Evolutionary conservation across 1,139 yeast species (phyloP).

Genomic region (Geotrichum candidum): DNA sequence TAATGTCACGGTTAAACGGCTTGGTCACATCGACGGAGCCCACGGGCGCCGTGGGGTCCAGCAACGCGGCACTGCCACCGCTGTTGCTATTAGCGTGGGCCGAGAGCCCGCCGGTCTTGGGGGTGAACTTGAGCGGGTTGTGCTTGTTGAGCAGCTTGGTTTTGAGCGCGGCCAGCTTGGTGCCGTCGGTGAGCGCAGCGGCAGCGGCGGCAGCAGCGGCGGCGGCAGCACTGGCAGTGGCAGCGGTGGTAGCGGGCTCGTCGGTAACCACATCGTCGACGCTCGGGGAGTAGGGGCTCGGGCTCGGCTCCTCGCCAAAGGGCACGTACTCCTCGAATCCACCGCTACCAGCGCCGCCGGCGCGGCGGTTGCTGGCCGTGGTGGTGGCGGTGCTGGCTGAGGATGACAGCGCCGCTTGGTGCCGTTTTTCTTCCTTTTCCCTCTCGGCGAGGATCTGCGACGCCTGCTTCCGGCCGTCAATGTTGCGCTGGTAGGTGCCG

Average conservation of each 20-base stretch:
- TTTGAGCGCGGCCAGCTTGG: not conserved
- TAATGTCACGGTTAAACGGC: constrained; percentile 19
- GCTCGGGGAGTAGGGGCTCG: not conserved
- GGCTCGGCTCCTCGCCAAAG: constrained; percentile 9
- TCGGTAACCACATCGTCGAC: not conserved
- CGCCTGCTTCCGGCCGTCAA: constrained; percentile 7
- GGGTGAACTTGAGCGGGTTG: constrained; percentile 13
- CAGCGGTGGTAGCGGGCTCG: not conserved
- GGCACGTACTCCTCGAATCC: constrained; percentile 6
- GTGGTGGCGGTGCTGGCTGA: not conserved
- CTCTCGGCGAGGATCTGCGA: not conserved
- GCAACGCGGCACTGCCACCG: not conserved
- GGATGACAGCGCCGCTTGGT: constrained; percentile 1
- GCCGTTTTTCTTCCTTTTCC: not conserved
- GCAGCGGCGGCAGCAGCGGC: not conserved
- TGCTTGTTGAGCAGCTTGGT: constrained; percentile 1
- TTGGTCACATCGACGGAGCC: constrained; percentile 13
- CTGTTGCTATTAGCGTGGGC: not conserved
- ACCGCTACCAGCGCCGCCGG: not conserved
- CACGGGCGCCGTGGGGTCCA: not conserved
- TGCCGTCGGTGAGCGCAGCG: not conserved
- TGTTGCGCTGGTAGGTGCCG: constrained; percentile 15
- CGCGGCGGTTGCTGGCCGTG: not conserved
- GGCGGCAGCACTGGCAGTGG: not conserved
- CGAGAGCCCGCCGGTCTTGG: not conserved